Percentiles rank a stretch among this genome's conserved stretches.
phyloP scores from a whole-genome alignment of 257 asterid genomes.

The Solanum dulcamara region DNA sequence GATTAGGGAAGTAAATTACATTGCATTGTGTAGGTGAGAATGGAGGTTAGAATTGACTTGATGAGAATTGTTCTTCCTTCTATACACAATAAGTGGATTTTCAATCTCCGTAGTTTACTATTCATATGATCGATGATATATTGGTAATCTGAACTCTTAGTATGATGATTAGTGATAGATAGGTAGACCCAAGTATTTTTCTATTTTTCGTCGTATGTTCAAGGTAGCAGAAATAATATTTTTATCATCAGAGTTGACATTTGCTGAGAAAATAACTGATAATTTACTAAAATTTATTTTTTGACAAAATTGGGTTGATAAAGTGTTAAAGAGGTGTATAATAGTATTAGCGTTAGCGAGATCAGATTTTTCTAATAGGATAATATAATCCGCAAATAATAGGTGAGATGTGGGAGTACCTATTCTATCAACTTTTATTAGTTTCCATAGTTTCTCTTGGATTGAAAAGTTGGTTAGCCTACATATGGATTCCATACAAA shows the following conservation, averaged over 20 bases:
- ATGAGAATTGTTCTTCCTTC: background rate
- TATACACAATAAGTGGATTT: background rate
- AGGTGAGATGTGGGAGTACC: background rate
- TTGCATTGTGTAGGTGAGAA: background rate
- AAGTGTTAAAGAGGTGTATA: background rate
- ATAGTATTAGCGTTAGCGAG: background rate
- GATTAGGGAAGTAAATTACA: background rate
- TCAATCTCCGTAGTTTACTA: background rate
- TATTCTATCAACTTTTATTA: background rate
- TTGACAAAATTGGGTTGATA: background rate
- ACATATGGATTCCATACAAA: background rate
- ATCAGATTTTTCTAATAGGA: background rate
- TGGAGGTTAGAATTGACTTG: background rate
- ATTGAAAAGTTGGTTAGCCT: background rate
- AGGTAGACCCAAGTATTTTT: background rate
- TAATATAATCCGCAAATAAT: background rate
- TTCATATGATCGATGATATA: background rate
- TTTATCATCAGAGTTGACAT: background rate
- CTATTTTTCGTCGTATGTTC: background rate
- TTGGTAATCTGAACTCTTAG: background rate
- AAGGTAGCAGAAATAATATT: background rate
- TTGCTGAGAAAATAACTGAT: background rate
- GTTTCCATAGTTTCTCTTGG: background rate
- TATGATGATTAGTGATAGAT: background rate
- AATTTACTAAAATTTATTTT: too few species aligned